Evolutionary conservation across 2,329 filamentous ascomycete genomes (phyloP).

Genomic region (Colletotrichum zoysiae): DNA sequence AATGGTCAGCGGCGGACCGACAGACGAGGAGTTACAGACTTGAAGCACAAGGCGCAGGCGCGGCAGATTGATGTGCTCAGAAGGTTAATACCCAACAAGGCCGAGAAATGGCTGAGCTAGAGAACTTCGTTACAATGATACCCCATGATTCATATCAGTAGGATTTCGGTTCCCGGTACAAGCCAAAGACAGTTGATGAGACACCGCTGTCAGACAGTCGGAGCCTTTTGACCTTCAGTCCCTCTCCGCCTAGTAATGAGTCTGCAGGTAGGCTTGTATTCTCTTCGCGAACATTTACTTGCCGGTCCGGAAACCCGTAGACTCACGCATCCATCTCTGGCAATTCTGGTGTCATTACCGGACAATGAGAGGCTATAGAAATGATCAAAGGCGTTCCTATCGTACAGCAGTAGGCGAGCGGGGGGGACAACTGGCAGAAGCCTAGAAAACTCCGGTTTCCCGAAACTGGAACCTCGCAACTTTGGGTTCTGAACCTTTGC

Average conservation of each 20-base stretch:
- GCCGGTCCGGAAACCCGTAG: background rate
- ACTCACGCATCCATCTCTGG: background rate
- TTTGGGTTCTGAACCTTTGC: too few species aligned
- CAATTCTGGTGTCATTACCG: background rate
- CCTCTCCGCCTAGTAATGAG: background rate
- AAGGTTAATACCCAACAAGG: constrained; percentile 74
- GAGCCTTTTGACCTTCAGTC: background rate
- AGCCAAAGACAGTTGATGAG: background rate
- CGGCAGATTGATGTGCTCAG: constrained; percentile 77
- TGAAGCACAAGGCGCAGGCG: constrained; percentile 73
- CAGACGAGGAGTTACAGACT: constrained; percentile 70
- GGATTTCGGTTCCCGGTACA: background rate
- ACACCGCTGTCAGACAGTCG: background rate
- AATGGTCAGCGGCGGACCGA: constrained; percentile 70
- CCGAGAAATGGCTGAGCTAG: constrained; percentile 39
- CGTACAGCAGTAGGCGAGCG: too few species aligned
- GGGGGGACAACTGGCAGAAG: too few species aligned
- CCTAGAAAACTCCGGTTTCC: too few species aligned
- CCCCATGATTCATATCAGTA: constrained; percentile 5
- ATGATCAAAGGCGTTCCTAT: background rate
- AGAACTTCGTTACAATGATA: constrained; percentile 27
- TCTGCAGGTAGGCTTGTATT: background rate
- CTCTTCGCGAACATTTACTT: too few species aligned
- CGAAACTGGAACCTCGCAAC: too few species aligned
- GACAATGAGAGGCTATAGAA: background rate